Percentiles rank a stretch among this genome's conserved stretches.
Conservation (phyloP, 1,284 basidiomycete species). For the Rhodofomes roseus region DNA sequence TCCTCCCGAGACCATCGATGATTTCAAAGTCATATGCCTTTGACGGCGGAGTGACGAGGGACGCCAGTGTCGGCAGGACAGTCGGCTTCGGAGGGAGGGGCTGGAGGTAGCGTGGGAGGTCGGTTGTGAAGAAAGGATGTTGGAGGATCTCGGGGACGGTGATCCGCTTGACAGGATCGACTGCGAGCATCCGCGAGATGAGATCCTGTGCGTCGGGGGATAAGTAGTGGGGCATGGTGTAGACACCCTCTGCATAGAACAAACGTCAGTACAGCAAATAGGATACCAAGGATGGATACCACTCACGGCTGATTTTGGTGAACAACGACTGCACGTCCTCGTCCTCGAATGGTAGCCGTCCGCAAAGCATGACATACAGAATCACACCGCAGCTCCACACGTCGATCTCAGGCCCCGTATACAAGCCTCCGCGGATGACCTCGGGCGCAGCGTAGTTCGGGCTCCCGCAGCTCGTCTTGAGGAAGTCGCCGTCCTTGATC, state of each 20-base stretch:
- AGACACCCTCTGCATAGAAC: conserved; percentile 65
- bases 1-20: conserved; percentile 80
- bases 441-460: conserved; percentile 97
- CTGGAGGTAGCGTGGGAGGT: conserved; percentile 84
- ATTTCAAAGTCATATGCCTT: conserved; percentile 70
- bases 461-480: conserved; percentile 93
- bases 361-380: conserved; percentile 93
- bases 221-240: conserved; percentile 78
- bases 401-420: conserved; percentile 94
- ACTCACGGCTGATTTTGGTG: conserved; percentile 87
- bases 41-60: conserved; percentile 57
- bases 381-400: conserved; percentile 98
- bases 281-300: not conserved
- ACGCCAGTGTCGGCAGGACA: conserved; percentile 66
- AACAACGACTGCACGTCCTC: conserved; percentile 90
- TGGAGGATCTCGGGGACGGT: conserved; percentile 87
- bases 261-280: conserved; percentile 12
- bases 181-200: conserved; percentile 83
- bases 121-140: conserved; percentile 84
- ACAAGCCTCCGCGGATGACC: conserved; percentile 89
- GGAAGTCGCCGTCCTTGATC: conserved; percentile 92
- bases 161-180: conserved; percentile 91
- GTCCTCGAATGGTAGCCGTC: conserved; percentile 91
- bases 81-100: conserved; percentile 82
- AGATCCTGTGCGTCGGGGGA: conserved; percentile 75